Evolutionary conservation across 441 rosid species (phyloP).

Genomic region (Eruca vesicaria): DNA sequence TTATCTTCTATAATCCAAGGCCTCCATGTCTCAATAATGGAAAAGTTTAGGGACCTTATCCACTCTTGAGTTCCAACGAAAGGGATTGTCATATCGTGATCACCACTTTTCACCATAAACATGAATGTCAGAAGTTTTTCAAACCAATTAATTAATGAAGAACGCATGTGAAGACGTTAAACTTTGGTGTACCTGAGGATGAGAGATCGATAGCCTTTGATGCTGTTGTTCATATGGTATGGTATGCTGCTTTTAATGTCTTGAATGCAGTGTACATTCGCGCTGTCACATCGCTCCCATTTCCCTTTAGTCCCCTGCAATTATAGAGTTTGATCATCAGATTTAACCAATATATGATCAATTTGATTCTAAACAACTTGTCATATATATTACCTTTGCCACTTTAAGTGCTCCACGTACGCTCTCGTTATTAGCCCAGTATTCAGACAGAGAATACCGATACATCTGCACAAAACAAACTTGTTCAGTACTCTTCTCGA

Average conservation of each 20-base stretch:
- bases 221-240: conserved; percentile 15
- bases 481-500: neutral
- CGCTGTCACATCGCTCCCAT: neutral
- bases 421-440: conserved; percentile 48
- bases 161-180: neutral
- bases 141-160: neutral
- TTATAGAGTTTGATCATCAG: neutral
- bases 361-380: neutral
- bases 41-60: conserved; percentile 8
- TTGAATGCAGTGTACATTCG: neutral
- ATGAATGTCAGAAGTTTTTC: neutral
- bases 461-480: conserved; percentile 34
- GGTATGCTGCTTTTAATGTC: conserved; percentile 18
- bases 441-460: conserved; percentile 30
- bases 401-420: conserved; percentile 52
- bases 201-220: conserved; percentile 16
- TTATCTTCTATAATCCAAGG: conserved; percentile 6
- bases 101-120: neutral
- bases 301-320: conserved; percentile 2
- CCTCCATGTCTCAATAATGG: conserved; percentile 9
- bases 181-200: neutral
- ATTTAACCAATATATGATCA: neutral
- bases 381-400: conserved; percentile 39
- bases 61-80: conserved; percentile 6
- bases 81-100: conserved; percentile 13